Base-by-base conservation (phyloP, 371 early-diverging fungal genomes). In the Mucor velutinosus region DNA sequence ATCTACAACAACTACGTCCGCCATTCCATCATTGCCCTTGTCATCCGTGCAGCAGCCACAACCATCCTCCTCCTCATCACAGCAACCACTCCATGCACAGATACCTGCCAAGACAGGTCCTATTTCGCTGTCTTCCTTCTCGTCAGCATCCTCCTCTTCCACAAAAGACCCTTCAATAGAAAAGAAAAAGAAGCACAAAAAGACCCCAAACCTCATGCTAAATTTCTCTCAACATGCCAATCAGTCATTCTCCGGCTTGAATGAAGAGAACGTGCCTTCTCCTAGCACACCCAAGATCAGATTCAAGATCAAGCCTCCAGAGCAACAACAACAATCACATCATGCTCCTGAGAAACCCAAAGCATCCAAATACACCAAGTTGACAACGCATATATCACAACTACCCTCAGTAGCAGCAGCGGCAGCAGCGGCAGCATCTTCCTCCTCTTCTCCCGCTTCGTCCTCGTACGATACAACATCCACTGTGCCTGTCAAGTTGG, bases 241-340 rank as follows among this genome's bases (percentile, higher is more conserved):
- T 3, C 49, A 49, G 21, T 49, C 49, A 2, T 23, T 49, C 21
- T 35, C 39, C 51, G 11, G 74, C 12, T 43, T 55, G 11, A 56
- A 58, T 7, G 27, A 65, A 23, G 21, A 27, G 19, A 47, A 29
- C 25, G n/a, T 45, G n/a, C 37, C 69, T 1, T 68, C 77, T 17
- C 49, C 73, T 2, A 76, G 70, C 35, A 79, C 82, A 27, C 82
- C 82, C 11, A 78, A 79, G 35, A 81, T 81, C 37, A 72, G 82
- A 49, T 81, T 81, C 65, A 81, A 78, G 61, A 70, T 81, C 27
- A 78, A 79, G 21, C 66, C 71, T n/a, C 81, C 81, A 27, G 77
- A 76, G 56, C 74, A 65, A 23, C 65, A 45, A 49, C 56, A 30
- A 41, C 37, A 4, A 33, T 33, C 33, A 29, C 6, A 32, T 14